Base-by-base conservation (phyloP, 2,329 filamentous ascomycete genomes). In the Monosporascus sp. region DNA sequence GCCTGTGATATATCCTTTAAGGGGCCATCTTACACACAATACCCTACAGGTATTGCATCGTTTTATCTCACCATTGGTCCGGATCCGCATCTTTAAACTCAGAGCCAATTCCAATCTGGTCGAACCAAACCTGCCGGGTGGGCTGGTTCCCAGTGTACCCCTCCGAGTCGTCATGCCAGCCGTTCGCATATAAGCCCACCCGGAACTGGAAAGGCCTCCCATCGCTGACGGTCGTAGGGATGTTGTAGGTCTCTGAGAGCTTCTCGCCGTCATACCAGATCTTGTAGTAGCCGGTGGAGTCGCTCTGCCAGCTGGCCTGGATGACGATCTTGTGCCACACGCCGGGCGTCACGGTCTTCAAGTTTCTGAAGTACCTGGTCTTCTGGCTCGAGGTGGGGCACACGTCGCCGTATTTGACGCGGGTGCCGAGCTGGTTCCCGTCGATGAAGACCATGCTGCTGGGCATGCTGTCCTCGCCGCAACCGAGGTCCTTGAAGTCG, bases 171-270 rank as follows among this genome's bases (percentile, higher is more conserved):
- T 79, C 75, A 53, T 75, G 64, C 76, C 76, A 79, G 11, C 70
- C 69, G 59, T 78, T 79, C 1, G 75, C 76, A 62, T 80, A 79
- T 35, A 79, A 62, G 0, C 77, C 76, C 14, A 78, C 71, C 6
- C 70, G 63, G 63, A 77, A 79, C 61, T 75, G 66, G 58, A 78
- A 79, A 5, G 61, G 55, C 37, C 67, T 65, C 24, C 70, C 66
- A 53, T 78, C 75, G 15, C 68, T 64, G 22, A 79, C 65, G 2
- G 72, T 80, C 3, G 77, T 79, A n/a, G 67, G 56, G 5, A 76
- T 60, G 47, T 70, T 64, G 31, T 57, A 64, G 52, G 64, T 52
- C 52, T 77, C 70, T n/a, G 72, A 51, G 31, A 77, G 73, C 61
- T 75, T 73, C 18, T 58, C 59, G 1, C 73, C 75, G 57, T 79